phyloP scores from a whole-genome alignment of 768 basidiomycete genomes.

The Mrakia gelida region DNA sequence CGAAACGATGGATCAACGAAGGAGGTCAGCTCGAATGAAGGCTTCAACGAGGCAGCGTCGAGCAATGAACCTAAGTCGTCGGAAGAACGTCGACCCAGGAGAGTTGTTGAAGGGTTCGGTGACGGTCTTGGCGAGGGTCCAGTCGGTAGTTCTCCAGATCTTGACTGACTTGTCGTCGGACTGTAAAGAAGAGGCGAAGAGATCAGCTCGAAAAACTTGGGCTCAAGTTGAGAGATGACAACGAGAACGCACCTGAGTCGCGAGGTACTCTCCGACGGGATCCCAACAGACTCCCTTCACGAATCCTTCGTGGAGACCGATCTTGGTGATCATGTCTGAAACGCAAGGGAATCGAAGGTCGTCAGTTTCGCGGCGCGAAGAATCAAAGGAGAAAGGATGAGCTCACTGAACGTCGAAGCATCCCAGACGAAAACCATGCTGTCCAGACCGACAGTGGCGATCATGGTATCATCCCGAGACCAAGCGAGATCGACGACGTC shows the following conservation, averaged over 20 bases:
- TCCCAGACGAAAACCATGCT: constrained; percentile 91
- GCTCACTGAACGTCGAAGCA: constrained; percentile 77
- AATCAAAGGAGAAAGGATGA: background rate
- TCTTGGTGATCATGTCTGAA: constrained; percentile 72
- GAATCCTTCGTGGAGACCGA: constrained; percentile 88
- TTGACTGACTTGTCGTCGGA: constrained; percentile 95
- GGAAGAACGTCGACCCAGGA: constrained; percentile 90
- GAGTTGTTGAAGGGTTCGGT: constrained; percentile 88
- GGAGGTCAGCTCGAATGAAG: background rate
- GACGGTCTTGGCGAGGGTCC: constrained; percentile 78
- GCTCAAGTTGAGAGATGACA: too few species aligned
- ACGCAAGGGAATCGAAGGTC: background rate
- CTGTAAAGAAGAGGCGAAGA: constrained; percentile 45
- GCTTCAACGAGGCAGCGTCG: background rate
- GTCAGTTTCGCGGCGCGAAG: background rate
- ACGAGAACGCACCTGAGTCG: constrained; percentile 57
- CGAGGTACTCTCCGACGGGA: constrained; percentile 93
- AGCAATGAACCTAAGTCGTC: constrained; percentile 65
- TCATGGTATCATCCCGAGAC: constrained; percentile 84
- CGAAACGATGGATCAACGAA: background rate
- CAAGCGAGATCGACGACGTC: constrained; percentile 95
- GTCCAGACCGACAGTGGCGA: constrained; percentile 91
- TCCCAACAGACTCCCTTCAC: constrained; percentile 99
- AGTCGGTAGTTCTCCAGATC: constrained; percentile 92
- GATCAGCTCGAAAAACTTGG: background rate